phyloP scores from a whole-genome alignment of 805 yeast genomes.

The Yarrowia sp. region DNA sequence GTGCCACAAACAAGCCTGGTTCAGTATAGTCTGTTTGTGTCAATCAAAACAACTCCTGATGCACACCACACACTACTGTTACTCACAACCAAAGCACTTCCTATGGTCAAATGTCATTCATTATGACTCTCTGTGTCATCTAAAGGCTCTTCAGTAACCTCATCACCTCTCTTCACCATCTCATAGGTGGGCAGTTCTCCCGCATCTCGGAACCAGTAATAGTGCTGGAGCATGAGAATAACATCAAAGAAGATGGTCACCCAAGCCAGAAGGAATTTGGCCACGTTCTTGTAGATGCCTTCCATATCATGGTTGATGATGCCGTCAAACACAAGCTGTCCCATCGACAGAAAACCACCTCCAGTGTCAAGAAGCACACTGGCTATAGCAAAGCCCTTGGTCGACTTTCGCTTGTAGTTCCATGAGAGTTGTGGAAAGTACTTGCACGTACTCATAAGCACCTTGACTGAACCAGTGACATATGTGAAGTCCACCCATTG shows the following conservation, averaged over 20 bases:
- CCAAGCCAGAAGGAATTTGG: conserved; percentile 9
- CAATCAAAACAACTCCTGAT: no score
- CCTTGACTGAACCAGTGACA: conserved; percentile 5
- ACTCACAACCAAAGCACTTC: no score
- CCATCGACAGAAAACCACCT: conserved; percentile 14
- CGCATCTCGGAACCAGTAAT: conserved; percentile 1
- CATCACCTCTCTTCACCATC: conserved; percentile 12
- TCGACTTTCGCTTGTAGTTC: conserved; percentile 21
- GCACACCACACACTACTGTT: no score
- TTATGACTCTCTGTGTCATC: neutral
- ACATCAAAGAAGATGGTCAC: conserved; percentile 17
- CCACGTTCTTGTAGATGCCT: conserved; percentile 21
- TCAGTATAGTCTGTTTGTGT: no score
- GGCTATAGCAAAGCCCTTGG: conserved; percentile 11
- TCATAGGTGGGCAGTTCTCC: conserved; percentile 4
- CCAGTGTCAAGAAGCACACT: conserved; percentile 14
- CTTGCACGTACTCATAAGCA: conserved; percentile 18
- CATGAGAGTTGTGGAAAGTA: conserved; percentile 15
- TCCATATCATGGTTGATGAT: conserved; percentile 5
- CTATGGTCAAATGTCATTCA: no score
- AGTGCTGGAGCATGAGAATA: conserved; percentile 18
- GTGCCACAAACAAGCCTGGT: no score
- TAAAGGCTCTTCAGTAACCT: neutral
- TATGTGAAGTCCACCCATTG: conserved; percentile 10
- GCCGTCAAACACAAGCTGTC: conserved; percentile 5